Conservation (phyloP, 805 yeast species). For the Debaryomyces prosopidis region DNA sequence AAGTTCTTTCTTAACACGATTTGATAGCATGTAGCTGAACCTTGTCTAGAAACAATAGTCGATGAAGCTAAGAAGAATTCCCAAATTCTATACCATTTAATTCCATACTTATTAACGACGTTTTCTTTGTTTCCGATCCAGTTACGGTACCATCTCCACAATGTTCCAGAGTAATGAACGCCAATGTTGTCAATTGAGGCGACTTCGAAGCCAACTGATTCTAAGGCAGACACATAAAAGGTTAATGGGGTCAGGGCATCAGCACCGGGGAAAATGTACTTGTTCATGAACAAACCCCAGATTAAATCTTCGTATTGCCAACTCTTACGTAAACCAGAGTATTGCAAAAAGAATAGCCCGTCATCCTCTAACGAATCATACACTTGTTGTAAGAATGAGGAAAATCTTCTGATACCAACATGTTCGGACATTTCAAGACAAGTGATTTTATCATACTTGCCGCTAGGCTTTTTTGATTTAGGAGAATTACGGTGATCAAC, state of each 20-base stretch:
- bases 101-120: conserved; percentile 77
- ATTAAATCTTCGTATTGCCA: conserved; percentile 94
- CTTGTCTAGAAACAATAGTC: conserved; percentile 86
- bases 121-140: conserved; percentile 84
- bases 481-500: conserved; percentile 92
- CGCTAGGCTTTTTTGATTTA: conserved; percentile 46
- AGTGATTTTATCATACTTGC: conserved; percentile 77
- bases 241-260: conserved; percentile 94
- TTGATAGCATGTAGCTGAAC: conserved; percentile 90
- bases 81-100: conserved; percentile 92
- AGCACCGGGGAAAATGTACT: conserved; percentile 95
- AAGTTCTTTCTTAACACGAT: conserved; percentile 87
- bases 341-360: conserved; percentile 83
- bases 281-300: conserved; percentile 97
- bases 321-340: conserved; percentile 84
- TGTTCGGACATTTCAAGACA: conserved; percentile 96
- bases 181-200: conserved; percentile 85
- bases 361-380: conserved; percentile 88
- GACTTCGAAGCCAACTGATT: conserved; percentile 83
- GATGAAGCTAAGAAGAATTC: conserved; percentile 85
- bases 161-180: conserved; percentile 87
- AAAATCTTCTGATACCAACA: conserved; percentile 86
- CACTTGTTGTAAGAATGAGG: conserved; percentile 74
- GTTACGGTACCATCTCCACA: conserved; percentile 94
- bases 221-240: conserved; percentile 74